Evolutionary conservation across 139 green algal species (phyloP).

Genomic region (Chlamydomonas asymmetrica): DNA sequence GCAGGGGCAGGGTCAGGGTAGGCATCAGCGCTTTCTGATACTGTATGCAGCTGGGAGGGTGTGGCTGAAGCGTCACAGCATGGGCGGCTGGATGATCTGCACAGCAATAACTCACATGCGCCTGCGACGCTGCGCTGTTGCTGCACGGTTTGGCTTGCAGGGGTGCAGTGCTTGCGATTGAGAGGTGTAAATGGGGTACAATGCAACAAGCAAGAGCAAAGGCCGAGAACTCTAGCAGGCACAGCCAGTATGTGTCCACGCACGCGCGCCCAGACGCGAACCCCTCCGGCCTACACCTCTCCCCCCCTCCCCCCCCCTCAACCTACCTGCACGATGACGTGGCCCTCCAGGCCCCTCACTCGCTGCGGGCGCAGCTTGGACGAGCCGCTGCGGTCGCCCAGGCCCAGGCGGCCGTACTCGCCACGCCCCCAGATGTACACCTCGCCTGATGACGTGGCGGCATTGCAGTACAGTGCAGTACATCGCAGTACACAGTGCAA

Average conservation of each 20-base stretch:
- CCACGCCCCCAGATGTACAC: conserved; percentile 86
- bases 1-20: neutral
- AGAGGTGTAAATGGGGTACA: no score
- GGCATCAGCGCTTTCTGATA: neutral
- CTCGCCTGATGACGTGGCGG: conserved; percentile 52
- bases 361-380: conserved; percentile 75
- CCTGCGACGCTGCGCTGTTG: no score
- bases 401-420: conserved; percentile 88
- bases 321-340: conserved; percentile 58
- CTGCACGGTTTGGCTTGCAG: no score
- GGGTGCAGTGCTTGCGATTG: no score
- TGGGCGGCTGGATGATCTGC: neutral
- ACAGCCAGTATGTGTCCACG: neutral
- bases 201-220: no score
- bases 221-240: no score
- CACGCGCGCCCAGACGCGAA: neutral
- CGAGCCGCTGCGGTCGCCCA: conserved; percentile 72
- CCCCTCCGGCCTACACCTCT: conserved; percentile 7
- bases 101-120: no score
- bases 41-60: no score
- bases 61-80: conserved; percentile 14
- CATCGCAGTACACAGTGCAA: no score
- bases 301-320: neutral
- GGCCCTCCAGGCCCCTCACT: conserved; percentile 57
- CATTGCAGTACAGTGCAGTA: no score